Evolutionary conservation across 148 eudicot genomes (phyloP), one percentile per base, ranked within the genome.

Genomic region (Amaranthus hypochondriacus): DNA sequence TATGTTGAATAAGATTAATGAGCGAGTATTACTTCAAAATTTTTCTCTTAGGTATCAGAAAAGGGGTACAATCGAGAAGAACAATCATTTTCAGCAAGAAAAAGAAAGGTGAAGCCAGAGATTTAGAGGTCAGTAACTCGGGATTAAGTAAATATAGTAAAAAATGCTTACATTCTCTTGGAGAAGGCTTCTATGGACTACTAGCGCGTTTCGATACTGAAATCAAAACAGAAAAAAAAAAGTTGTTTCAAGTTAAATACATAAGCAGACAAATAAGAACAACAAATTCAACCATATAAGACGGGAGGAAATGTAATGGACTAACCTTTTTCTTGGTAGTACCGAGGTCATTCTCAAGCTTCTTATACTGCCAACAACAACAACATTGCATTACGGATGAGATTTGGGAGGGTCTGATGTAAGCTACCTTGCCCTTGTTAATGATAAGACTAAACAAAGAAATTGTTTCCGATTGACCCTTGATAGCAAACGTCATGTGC

Each of bases 261-360:
- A 51, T 28, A 62, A 12, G 49, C 14, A 56, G 21, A 8, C 66
- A 69, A 39, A 59, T 21, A 62, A 67, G 5, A 42, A 9, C 51
- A n/a, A 15, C 4, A n/a, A 57, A 13, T 62, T 69, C 3, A 18
- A 49, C 2, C 48, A 74, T 28, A 28, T 28, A 28, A 28, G 39
- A 28, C 6, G 15, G 69, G 15, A 62, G 4, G 69, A 46, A 6
- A 57, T 0, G 12, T 49, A 63, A 73, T 18, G 7, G 13, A 65
- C 75, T 70, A 44, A 90, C 97, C 97, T 92, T 92, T 75, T 90
- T 92, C 84, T 83, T 92, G 66, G 56, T 54, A 43, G 87, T 90
- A 14, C 87, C 91, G 39, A 80, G 87, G 78, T 83, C 85, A 68
- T 49, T 75, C 56, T 73, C 15, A 12, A 92, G 54, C 71, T 73